Percentiles rank a stretch among this genome's conserved stretches.
These are phyloP conservation scores for Lachancea mirantina DNA, from an alignment of 805 yeast species.

Conservation along the genomic window DNA sequence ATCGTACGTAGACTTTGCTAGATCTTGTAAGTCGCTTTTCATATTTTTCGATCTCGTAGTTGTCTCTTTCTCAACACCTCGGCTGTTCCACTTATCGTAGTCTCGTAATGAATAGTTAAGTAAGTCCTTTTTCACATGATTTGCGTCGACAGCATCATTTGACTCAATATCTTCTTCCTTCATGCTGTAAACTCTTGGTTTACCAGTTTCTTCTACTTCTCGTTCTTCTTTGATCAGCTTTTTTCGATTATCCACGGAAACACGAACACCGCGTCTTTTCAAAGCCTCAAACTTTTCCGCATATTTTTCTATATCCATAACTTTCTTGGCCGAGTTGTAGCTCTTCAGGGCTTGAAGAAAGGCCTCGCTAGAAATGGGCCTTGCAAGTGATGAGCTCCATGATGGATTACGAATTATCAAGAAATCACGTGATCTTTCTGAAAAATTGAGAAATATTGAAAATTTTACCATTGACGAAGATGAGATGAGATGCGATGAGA, in stretches of 20 bases:
- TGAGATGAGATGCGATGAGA: slow-evolving; percentile 9
- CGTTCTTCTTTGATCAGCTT: slow-evolving; percentile 14
- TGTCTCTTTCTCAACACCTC: slow-evolving; percentile 9
- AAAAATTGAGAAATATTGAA: no score
- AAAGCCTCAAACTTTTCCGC: slow-evolving; percentile 15
- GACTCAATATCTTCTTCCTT: slow-evolving; percentile 9
- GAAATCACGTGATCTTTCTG: not conserved
- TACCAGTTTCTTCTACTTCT: slow-evolving; percentile 8
- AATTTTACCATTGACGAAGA: slow-evolving; percentile 1
- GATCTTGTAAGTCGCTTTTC: slow-evolving; percentile 11
- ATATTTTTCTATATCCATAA: slow-evolving; percentile 12
- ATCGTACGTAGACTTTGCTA: slow-evolving; percentile 27
- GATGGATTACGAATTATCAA: not conserved
- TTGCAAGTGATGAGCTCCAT: no score
- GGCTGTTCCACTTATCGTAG: slow-evolving; percentile 20
- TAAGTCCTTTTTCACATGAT: slow-evolving; percentile 8
- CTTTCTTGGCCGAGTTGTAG: no score
- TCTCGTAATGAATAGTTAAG: slow-evolving; percentile 22
- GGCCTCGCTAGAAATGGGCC: no score
- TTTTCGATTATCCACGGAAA: slow-evolving; percentile 19
- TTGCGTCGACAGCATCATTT: not conserved
- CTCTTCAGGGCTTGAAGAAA: no score
- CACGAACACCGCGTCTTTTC: slow-evolving; percentile 14
- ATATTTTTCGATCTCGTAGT: slow-evolving; percentile 8
- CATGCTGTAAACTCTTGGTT: slow-evolving; percentile 24